Conservation (phyloP, 768 basidiomycete genomes). For the Cystofilobasidium ferigula region DNA sequence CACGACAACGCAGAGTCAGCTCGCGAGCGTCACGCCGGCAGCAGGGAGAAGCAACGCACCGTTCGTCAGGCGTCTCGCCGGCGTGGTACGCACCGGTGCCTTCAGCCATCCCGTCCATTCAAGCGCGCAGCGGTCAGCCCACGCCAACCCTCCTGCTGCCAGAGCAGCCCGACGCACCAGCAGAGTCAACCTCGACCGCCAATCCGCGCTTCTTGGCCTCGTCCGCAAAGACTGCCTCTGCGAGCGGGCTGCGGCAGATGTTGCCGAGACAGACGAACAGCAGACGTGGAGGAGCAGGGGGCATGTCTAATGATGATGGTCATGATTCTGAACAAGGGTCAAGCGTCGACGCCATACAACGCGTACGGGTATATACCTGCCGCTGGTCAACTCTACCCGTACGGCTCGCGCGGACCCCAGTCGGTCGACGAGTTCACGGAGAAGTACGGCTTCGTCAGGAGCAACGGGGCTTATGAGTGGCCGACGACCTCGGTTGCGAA, state of each 20-base stretch:
- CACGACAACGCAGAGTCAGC: no score
- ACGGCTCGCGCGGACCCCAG: constrained; percentile 90
- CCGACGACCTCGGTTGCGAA: not conserved
- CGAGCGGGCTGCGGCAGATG: no score
- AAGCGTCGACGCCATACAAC: no score
- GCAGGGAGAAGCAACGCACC: constrained; percentile 1
- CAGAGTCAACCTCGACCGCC: constrained; percentile 16
- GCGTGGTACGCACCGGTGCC: constrained; percentile 17
- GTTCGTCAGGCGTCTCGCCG: constrained; percentile 11
- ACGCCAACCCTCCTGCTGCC: no score
- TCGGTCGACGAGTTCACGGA: constrained; percentile 63
- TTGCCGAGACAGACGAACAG: no score
- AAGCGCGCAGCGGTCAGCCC: no score
- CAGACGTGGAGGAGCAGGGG: no score
- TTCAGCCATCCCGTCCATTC: not conserved
- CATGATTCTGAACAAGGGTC: no score
- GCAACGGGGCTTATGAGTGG: constrained; percentile 47
- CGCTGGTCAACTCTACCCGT: constrained; percentile 72
- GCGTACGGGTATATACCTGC: no score
- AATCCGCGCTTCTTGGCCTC: constrained; percentile 18
- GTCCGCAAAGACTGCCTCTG: constrained; percentile 19
- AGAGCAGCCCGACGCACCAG: constrained; percentile 6
- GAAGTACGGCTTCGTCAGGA: constrained; percentile 66
- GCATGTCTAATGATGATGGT: no score
- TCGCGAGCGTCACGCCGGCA: not conserved